A percentile compares a stretch with the other conserved stretches of the same genome.
phyloP scores from a whole-genome alignment of 2,329 filamentous ascomycete genomes.

The Fusarium chlamydosporum region DNA sequence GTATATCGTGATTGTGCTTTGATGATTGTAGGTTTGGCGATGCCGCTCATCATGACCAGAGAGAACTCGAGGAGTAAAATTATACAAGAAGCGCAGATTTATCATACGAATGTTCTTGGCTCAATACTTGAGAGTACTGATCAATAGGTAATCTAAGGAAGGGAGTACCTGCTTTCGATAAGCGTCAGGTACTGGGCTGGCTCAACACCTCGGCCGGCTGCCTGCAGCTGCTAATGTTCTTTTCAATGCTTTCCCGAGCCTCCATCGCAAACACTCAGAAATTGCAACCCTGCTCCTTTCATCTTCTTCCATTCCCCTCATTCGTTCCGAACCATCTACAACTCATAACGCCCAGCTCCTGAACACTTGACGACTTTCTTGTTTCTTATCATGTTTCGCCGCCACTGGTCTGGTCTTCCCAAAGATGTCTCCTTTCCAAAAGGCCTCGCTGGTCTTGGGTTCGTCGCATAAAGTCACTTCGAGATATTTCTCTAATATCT shows the following conservation, averaged over 20 bases:
- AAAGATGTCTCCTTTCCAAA: constrained; percentile 75
- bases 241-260: constrained; percentile 2
- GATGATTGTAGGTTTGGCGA: background rate
- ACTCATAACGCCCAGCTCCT: background rate
- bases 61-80: background rate
- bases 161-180: too few relatives aligned
- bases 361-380: background rate
- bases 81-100: background rate
- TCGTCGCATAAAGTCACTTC: background rate
- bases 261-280: constrained; percentile 13
- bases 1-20: background rate
- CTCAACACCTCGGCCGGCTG: constrained; percentile 14
- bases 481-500: background rate
- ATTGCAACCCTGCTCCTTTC: background rate
- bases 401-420: constrained; percentile 77
- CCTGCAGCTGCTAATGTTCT: constrained; percentile 24
- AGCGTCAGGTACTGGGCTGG: background rate
- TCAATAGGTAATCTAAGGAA: background rate
- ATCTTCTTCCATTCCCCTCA: background rate
- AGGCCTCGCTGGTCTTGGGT: constrained; percentile 81
- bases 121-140: background rate
- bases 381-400: constrained; percentile 74
- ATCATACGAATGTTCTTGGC: background rate
- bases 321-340: background rate
- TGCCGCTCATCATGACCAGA: background rate